Conservation (phyloP, 2,329 filamentous ascomycete genomes). For the Exophiala viscosa region DNA sequence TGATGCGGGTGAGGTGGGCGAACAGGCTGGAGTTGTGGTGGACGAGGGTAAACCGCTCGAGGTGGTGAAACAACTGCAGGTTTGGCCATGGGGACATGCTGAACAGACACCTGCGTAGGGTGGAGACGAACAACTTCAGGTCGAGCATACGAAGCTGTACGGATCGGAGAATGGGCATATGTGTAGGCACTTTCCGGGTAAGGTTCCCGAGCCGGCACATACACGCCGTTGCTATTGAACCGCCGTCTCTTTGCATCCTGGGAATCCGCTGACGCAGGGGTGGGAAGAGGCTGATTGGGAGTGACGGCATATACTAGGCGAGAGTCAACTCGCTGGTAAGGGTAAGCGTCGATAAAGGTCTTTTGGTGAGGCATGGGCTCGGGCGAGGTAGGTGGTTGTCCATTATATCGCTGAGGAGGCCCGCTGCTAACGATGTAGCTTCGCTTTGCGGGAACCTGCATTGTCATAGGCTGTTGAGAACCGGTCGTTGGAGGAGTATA, state of each 20-base stretch:
- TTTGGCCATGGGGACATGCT: conserved; percentile 13
- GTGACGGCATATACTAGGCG: conserved; percentile 23
- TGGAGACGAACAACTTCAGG: conserved; percentile 18
- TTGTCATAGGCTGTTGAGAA: conserved; percentile 34
- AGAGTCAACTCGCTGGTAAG: conserved; percentile 24
- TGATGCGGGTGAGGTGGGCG: conserved; percentile 42
- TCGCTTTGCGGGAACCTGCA: conserved; percentile 32
- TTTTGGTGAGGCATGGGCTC: conserved; percentile 15
- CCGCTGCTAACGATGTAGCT: conserved; percentile 18
- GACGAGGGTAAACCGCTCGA: conserved; percentile 19
- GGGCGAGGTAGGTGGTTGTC: conserved; percentile 12
- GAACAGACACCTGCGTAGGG: conserved; percentile 5
- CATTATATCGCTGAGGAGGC: conserved; percentile 15
- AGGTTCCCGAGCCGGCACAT: conserved; percentile 41
- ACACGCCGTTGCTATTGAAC: conserved; percentile 47
- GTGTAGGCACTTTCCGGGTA: conserved; percentile 17
- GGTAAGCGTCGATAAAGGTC: conserved; percentile 12
- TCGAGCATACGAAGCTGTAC: conserved; percentile 29
- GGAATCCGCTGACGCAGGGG: conserved; percentile 21
- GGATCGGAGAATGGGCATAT: conserved; percentile 36
- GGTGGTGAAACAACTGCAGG: conserved; percentile 26
- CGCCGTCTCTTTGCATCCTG: conserved; percentile 62
- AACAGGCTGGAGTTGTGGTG: conserved; percentile 28
- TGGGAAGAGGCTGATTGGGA: conserved; percentile 17
- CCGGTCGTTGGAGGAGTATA: conserved; percentile 40